phyloP scores from a whole-genome alignment of 106 monocot species.

The Alisma plantagoaquatica region DNA sequence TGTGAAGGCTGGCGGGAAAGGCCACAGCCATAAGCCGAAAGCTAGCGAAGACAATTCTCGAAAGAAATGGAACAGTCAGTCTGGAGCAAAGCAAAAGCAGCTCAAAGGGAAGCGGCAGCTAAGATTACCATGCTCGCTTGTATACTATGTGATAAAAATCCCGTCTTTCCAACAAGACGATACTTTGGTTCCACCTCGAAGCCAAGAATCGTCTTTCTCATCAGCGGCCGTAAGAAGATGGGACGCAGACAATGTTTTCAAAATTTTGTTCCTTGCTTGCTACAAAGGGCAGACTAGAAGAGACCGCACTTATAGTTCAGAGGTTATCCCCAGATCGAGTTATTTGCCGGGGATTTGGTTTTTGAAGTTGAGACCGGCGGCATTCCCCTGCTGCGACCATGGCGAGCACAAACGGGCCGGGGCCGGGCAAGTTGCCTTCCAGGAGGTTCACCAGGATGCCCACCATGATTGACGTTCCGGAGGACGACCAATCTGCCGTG shows the following conservation, averaged over 20 bases:
- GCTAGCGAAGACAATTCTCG: too few species aligned
- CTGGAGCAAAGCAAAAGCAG: too few species aligned
- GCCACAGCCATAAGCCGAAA: too few species aligned
- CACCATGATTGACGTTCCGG: conserved; percentile 51
- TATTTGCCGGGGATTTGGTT: background rate
- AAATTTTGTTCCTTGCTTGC: conserved; percentile 11
- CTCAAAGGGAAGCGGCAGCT: too few species aligned
- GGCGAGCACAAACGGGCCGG: conserved; percentile 42
- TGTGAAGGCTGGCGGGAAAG: too few species aligned
- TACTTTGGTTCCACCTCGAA: background rate
- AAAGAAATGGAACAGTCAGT: too few species aligned
- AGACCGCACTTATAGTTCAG: background rate
- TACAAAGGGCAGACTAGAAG: background rate
- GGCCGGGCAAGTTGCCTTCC: conserved; percentile 26
- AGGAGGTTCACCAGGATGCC: conserved; percentile 55
- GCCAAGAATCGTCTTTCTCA: background rate
- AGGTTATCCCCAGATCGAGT: too few species aligned
- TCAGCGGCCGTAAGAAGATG: background rate
- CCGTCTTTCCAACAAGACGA: too few species aligned
- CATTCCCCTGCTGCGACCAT: conserved; percentile 4
- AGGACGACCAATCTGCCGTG: conserved; percentile 33
- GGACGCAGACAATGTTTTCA: background rate
- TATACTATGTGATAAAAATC: too few species aligned
- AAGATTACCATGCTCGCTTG: too few species aligned
- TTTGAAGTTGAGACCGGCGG: background rate